Evolutionary conservation across 2,329 filamentous ascomycete genomes (phyloP).

Genomic region (Colletotrichum kahawae): DNA sequence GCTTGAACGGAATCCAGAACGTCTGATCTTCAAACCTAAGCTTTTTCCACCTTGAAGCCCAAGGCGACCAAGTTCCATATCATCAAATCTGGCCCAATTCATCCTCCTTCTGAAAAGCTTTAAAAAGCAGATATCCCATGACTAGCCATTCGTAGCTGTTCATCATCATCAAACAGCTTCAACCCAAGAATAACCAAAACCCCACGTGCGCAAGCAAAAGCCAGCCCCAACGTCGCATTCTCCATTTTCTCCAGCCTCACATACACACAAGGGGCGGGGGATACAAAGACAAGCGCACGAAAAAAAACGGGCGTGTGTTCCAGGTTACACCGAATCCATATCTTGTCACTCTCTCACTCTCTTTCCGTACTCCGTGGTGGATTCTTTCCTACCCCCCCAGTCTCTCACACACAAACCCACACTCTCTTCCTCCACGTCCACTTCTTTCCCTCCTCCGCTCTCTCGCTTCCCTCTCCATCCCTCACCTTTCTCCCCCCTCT

Average conservation of each 20-base stretch:
- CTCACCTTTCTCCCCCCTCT: neutral
- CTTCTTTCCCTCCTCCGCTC: neutral
- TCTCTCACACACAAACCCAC: neutral
- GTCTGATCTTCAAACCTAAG: neutral
- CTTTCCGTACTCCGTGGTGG: neutral
- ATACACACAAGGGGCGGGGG: neutral
- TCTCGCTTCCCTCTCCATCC: neutral
- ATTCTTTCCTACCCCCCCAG: neutral
- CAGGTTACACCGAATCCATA: neutral
- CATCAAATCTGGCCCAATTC: neutral
- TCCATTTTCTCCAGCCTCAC: neutral
- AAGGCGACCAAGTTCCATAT: neutral
- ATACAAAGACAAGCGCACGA: neutral
- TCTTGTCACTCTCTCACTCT: neutral
- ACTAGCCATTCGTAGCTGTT: neutral
- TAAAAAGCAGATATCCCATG: neutral
- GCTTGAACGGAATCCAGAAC: neutral
- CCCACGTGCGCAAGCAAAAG: neutral
- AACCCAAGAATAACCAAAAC: neutral
- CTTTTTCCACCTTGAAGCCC: neutral
- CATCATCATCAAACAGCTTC: neutral
- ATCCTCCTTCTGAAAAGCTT: neutral
- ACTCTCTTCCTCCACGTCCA: neutral
- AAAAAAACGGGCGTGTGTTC: neutral
- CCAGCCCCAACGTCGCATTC: neutral